These are phyloP conservation scores for Nakazawaea ambrosiae DNA, from an alignment of 805 yeast genomes.

Conservation along the genomic window DNA sequence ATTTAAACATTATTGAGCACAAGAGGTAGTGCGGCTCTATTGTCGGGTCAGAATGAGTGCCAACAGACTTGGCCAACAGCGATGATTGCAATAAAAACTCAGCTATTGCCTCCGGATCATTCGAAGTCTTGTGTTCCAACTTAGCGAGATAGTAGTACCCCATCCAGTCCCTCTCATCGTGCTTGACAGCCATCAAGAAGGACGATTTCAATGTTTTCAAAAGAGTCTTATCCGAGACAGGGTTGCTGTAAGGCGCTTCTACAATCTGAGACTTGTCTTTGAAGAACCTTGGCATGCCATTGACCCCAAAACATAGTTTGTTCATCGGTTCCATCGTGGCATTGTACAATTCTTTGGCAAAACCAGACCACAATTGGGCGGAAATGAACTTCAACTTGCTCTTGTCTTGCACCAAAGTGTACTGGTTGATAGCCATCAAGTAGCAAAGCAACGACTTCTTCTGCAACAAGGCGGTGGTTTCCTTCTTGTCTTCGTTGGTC, in stretches of 20 bases:
- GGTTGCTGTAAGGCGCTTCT: constrained; percentile 5
- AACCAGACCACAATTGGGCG: constrained; percentile 40
- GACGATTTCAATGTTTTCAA: constrained; percentile 34
- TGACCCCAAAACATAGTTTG: constrained; percentile 46
- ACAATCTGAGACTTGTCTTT: constrained; percentile 19
- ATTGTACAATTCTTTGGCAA: constrained; percentile 52
- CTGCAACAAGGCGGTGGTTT: constrained; percentile 55
- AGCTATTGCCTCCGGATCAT: constrained; percentile 26
- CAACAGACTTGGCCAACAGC: constrained; percentile 27
- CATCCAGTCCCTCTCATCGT: constrained; percentile 50
- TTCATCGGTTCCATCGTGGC: constrained; percentile 61
- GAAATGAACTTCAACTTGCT: constrained; percentile 24
- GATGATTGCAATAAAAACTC: constrained; percentile 39
- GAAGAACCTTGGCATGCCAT: constrained; percentile 28
- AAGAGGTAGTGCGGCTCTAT: constrained; percentile 76
- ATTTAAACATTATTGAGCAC: constrained; percentile 53
- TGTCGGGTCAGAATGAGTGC: constrained; percentile 43
- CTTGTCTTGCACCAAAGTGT: constrained; percentile 17
- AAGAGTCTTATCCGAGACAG: constrained; percentile 17
- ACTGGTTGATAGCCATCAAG: constrained; percentile 57
- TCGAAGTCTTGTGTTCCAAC: constrained; percentile 21
- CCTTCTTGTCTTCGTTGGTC: constrained; percentile 53
- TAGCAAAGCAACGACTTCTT: constrained; percentile 67
- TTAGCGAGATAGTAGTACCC: constrained; percentile 53
- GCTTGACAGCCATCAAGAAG: constrained; percentile 38